Conservation (phyloP, 2,329 filamentous ascomycete species). For the Beauveria australis region DNA sequence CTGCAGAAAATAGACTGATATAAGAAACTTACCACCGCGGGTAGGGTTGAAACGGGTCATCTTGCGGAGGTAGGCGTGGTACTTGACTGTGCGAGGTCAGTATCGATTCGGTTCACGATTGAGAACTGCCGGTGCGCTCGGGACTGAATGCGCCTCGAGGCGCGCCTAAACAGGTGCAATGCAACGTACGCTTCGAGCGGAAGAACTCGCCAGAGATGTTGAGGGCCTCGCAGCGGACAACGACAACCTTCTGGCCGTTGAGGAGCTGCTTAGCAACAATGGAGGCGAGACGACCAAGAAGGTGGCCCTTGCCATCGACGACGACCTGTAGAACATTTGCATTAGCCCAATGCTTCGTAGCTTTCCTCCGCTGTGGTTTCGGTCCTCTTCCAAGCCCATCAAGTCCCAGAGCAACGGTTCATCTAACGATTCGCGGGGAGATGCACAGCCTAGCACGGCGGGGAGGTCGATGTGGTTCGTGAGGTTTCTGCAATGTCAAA, state of each 20-base stretch:
- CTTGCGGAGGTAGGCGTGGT: conserved; percentile 99
- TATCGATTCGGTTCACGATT: conserved; percentile 7
- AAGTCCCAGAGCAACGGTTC: background rate
- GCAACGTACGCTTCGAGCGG: conserved; percentile 94
- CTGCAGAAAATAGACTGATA: conserved; percentile 10
- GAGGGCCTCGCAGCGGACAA: conserved; percentile 97
- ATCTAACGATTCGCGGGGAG: background rate
- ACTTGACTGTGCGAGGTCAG: conserved; percentile 80
- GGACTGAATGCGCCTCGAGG: conserved; percentile 4
- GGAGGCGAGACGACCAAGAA: conserved; percentile 96
- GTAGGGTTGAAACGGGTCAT: conserved; percentile 99
- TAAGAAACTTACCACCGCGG: conserved; percentile 70
- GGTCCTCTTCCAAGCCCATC: background rate
- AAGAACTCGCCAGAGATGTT: conserved; percentile 99
- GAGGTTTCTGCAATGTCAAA: background rate
- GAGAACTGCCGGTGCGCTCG: conserved; percentile 14
- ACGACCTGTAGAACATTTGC: conserved; percentile 59
- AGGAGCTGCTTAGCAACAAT: conserved; percentile 99
- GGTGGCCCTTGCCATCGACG: conserved; percentile 99
- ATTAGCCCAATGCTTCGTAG: conserved; percentile 16
- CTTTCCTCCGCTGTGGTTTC: background rate
- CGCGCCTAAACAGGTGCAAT: background rate
- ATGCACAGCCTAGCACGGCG: background rate
- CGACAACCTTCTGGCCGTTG: conserved; percentile 97
- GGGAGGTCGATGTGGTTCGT: background rate